A percentile compares a stretch with the other conserved stretches of the same genome.
Evolutionary conservation across 768 basidiomycete genomes (phyloP).

Genomic region (Mycena filopes): DNA sequence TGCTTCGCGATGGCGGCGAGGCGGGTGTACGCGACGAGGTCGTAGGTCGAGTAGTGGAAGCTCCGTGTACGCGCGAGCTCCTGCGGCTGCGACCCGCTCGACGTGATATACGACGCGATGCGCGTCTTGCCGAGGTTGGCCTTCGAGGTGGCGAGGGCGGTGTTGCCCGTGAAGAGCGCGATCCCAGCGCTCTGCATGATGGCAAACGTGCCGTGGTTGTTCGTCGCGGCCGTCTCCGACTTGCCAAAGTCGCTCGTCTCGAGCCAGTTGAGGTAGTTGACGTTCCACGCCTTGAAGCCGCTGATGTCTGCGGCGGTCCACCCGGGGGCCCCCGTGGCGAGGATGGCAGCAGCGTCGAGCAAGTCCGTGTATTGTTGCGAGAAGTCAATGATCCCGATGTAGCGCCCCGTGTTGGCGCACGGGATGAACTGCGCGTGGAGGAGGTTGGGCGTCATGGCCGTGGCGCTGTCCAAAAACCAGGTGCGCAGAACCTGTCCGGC

Average conservation of each 20-base stretch:
- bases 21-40: slow-evolving; percentile 27
- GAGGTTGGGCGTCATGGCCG: slow-evolving; percentile 55
- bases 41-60: slow-evolving; percentile 28
- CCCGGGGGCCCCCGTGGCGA: slow-evolving; percentile 24
- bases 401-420: slow-evolving; percentile 22
- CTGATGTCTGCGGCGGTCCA: slow-evolving; percentile 15
- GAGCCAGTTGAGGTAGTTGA: slow-evolving; percentile 23
- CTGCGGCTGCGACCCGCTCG: slow-evolving; percentile 28
- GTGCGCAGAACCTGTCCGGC: slow-evolving; percentile 47
- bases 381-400: slow-evolving; percentile 28
- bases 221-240: slow-evolving; percentile 19
- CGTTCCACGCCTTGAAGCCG: slow-evolving; percentile 27
- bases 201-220: slow-evolving; percentile 32
- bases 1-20: slow-evolving; percentile 25
- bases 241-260: slow-evolving; percentile 22
- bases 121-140: slow-evolving; percentile 9
- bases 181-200: slow-evolving; percentile 28
- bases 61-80: slow-evolving; percentile 30
- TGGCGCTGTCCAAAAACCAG: slow-evolving; percentile 52
- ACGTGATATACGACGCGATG: slow-evolving; percentile 19
- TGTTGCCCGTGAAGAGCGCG: slow-evolving; percentile 23
- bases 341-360: slow-evolving; percentile 28
- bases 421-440: slow-evolving; percentile 47
- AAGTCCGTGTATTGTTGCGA: slow-evolving; percentile 27
- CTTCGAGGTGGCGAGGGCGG: slow-evolving; percentile 10